These are phyloP conservation scores for Cordyceps cateniannulata DNA, from an alignment of 2,329 filamentous ascomycete species.

Conservation along the genomic window DNA sequence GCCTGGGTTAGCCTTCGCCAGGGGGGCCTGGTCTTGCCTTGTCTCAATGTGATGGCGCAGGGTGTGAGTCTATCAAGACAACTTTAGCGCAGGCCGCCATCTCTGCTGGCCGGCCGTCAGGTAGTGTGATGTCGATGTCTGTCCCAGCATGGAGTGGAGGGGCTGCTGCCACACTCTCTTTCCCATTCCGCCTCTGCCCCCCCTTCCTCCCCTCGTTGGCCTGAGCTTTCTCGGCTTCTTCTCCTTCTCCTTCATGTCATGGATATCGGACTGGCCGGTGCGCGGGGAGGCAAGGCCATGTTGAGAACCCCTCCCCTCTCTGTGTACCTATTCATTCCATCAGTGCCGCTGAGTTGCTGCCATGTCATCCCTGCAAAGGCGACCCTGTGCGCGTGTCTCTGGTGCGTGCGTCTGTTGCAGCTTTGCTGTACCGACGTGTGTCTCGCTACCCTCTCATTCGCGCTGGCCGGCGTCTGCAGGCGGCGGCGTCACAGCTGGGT, in stretches of 20 bases:
- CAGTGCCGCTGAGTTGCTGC: background rate
- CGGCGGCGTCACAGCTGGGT: background rate
- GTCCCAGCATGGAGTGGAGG: background rate
- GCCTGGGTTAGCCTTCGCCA: background rate
- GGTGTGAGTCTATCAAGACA: background rate
- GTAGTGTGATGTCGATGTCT: no score
- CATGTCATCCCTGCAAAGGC: background rate
- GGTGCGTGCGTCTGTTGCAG: constrained; percentile 5
- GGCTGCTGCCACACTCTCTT: background rate
- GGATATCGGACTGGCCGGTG: constrained; percentile 6
- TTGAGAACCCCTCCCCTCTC: background rate
- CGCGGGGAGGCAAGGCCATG: background rate
- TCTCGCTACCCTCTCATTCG: constrained; percentile 5
- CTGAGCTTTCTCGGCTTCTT: background rate
- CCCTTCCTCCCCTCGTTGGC: background rate
- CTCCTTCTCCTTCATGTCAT: background rate
- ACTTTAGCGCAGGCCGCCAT: background rate
- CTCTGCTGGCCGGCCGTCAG: no score
- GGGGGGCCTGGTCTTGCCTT: background rate
- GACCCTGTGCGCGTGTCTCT: constrained; percentile 1
- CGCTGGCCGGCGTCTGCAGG: constrained; percentile 5
- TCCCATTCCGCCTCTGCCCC: background rate
- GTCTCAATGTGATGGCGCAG: background rate
- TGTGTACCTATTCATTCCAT: background rate
- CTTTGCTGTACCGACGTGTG: background rate